These are phyloP conservation scores for Phyllostachys edulis DNA, from an alignment of 176 grass and related monocot genomes.

Conservation along the genomic window DNA sequence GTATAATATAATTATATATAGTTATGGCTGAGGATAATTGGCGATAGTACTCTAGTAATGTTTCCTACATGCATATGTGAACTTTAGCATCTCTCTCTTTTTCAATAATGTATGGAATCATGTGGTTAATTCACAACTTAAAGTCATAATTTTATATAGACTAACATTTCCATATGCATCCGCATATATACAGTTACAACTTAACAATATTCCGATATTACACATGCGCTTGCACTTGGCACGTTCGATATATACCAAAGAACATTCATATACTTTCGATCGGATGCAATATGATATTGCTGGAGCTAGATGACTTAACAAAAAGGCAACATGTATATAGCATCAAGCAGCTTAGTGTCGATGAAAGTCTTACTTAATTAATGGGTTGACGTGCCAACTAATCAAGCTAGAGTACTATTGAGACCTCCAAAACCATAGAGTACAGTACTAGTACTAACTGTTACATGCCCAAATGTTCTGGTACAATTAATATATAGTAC, in stretches of 20 bases:
- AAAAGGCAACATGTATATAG: neutral
- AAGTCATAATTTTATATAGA: neutral
- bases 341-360: neutral
- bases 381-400: neutral
- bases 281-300: neutral
- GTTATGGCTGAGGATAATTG: neutral
- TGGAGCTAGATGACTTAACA: slow-evolving; percentile 13
- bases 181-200: neutral
- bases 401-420: slow-evolving; percentile 19
- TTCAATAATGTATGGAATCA: neutral
- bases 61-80: too few relatives aligned
- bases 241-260: neutral
- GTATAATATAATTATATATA: neutral
- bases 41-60: too few relatives aligned
- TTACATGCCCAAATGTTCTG: neutral
- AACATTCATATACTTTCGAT: neutral
- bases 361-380: slow-evolving; percentile 13
- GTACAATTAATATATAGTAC: too few relatives aligned
- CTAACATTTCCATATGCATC: neutral
- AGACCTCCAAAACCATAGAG: neutral
- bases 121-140: neutral
- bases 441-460: neutral
- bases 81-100: neutral
- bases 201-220: neutral
- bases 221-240: neutral